Evolutionary conservation across 805 yeast genomes (phyloP), one percentile per base, ranked within the genome.

Genomic region (Nakazawaea holstii): DNA sequence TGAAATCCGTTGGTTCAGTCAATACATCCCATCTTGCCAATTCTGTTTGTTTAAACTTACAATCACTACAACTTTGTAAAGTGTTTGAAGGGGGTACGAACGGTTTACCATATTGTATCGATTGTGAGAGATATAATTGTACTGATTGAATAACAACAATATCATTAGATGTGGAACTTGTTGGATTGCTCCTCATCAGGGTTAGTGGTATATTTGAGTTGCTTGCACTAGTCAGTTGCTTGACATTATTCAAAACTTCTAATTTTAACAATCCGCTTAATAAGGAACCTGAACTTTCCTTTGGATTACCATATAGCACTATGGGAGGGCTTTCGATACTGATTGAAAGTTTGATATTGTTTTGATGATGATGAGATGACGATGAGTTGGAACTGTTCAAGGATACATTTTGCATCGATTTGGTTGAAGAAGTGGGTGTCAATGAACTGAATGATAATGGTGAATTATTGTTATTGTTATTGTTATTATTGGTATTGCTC

Each of bases 21-120:
- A 94, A 72, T 9, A 94, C 84, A 55, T 89, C 89, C 99, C 99
- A 94, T 45, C 82, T 70, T 28, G 96, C 95, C 55, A 94, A 69
- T 33, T 80, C 84, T 11, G 79, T 80, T 3, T 66, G 65, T 42
- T 76, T 74, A 1, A 63, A 65, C 17, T 69, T 65, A 64, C 97
- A 89, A 36, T 77, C 72, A 17, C 69, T 56, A 61, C 96, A 89
- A 15, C 66, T 56, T 9, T 73, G 66, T 1, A 84, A 61, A 0
- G 75, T 56, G 30, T 62, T 63, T 11, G 80, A 70, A 2, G 77
- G 76, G 2, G 86, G 75, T 14, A 77, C 51, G 55, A 84, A 85
- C 0, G 96, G 95, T 53, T 76, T 79, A 13, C 81, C 74, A 57
- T 78, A 79, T 14, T 72, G 75, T 35, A 87, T 70, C 6, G 81